Base-by-base conservation (phyloP, 495 filamentous ascomycete genomes). In the Alectoria sarmentosa region DNA sequence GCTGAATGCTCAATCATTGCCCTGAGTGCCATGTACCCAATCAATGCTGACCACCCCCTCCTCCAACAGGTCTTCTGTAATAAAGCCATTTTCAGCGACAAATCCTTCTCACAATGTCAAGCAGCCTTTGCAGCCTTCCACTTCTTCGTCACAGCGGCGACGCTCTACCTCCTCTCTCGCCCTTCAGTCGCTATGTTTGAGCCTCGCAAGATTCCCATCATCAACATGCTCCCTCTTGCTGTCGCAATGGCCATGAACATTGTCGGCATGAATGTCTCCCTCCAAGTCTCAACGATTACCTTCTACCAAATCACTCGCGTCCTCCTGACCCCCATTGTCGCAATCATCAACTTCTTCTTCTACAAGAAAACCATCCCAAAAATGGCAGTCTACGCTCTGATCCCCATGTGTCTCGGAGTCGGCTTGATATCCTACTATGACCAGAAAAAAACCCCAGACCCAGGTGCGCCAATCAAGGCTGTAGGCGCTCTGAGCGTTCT, bases 291-390 rank as follows among this genome's bases (percentile, higher is more conserved):
- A 26, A 82, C 84, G 54, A 83, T 91, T 36, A 88, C 86, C 62
- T 90, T 90, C 71, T 90, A 90, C 71, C 88, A 91, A 69, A 80
- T 90, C 60, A 86, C 85, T 23, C 83, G 88, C 28, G 86, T 90
- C 61, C 78, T 90, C 39, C 81, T 90, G 32, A 90, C 88, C 11
- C 88, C 88, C 5, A 81, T 79, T 38, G 86, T 88, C 8, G 88
- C 86, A 11, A 67, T 82, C 14, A 83, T 89, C 74, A 89, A 90
- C 71, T 86, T 80, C 67, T 68, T 85, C 39, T 80, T 90, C 54
- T 89, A 89, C 75, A 75, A 76, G 62, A 73, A 81, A 55, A 81
- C 76, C 21, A 82, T 89, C 8, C 86, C 88, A 44, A 74, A 70
- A 21, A 79, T 59, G 37, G 69, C 69, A 39, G 67, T 65, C 38